Evolutionary conservation across 2,329 filamentous ascomycete genomes (phyloP), one percentile per base, ranked within the genome.

Genomic region (Apiospora arundinis): DNA sequence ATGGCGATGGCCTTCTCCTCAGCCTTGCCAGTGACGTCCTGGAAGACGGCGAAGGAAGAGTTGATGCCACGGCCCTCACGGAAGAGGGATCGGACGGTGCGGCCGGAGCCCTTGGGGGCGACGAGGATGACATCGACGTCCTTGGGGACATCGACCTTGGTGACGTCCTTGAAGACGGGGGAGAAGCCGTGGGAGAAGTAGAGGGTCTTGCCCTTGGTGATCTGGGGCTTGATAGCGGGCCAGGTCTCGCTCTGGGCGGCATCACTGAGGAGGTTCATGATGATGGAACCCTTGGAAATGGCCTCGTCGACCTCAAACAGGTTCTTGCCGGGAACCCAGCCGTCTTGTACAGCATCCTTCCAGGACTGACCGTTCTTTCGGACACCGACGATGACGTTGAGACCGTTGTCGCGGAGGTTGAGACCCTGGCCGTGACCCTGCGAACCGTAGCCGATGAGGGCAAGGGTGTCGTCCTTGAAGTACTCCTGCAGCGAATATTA

Each of bases 121-220:
- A 97, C 95, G 83, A 99, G 95, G 90, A 99, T 99, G 85, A 99
- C 96, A 85, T 99, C 96, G 83, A 99, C 93, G 87, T 98, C 93
- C 77, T 84, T 90, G 86, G 96, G 96, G 75, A 98, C 94, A 75
- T 99, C 96, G 83, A 99, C 96, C 87, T 98, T 97, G 90, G 96
- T 99, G 83, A 96, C 92, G 85, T 97, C 92, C 90, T 98, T 98
- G 94, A 99, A 99, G 86, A 99, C 95, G 83, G 96, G 96, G 75
- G 96, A 98, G 93, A 99, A 99, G 82, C 96, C 96, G 91, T 99
- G 96, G 79, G 96, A 98, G 91, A 99, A 99, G 93, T 99, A 99
- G 79, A 99, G 94, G 74, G 96, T 99, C 95, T 99, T 99, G 89
- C 94, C 96, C 93, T 98, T 95, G 86, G 93, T 95, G 81, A 99